phyloP scores from a whole-genome alignment of 1,284 basidiomycete species.

The Kwoniella shivajii region DNA sequence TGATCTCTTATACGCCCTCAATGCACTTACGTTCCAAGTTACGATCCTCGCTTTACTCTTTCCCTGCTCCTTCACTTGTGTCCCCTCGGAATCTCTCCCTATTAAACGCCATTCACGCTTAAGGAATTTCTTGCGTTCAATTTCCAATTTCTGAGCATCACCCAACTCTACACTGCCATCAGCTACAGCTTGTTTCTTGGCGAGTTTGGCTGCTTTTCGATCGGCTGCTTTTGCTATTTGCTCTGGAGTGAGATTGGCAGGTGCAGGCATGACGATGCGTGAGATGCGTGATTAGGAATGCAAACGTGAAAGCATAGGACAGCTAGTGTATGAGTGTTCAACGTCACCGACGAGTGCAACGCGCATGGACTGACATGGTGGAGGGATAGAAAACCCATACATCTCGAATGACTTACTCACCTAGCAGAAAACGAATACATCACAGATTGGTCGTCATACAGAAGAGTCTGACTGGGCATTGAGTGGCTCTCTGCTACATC shows the following conservation, averaged over 20 bases:
- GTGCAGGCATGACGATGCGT: conserved; percentile 8
- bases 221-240: conserved; percentile 47
- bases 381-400: neutral
- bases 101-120: conserved; percentile 49
- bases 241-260: conserved; percentile 38
- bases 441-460: too few relatives aligned
- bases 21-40: conserved; percentile 54
- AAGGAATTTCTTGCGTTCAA: conserved; percentile 36
- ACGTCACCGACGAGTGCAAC: too few relatives aligned
- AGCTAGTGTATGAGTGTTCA: too few relatives aligned
- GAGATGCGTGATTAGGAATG: too few relatives aligned
- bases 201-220: conserved; percentile 47
- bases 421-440: too few relatives aligned
- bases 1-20: neutral
- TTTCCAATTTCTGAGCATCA: conserved; percentile 19
- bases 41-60: conserved; percentile 73
- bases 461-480: too few relatives aligned
- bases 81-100: conserved; percentile 65
- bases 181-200: conserved; percentile 27
- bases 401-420: neutral
- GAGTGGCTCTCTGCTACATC: too few relatives aligned
- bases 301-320: too few relatives aligned
- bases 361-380: neutral
- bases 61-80: conserved; percentile 59
- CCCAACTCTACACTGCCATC: conserved; percentile 12